A percentile compares a stretch with the other conserved stretches of the same genome.
These are phyloP conservation scores for Sphaerulina vaccinii DNA, from an alignment of 2,329 filamentous ascomycete genomes.

Conservation along the genomic window DNA sequence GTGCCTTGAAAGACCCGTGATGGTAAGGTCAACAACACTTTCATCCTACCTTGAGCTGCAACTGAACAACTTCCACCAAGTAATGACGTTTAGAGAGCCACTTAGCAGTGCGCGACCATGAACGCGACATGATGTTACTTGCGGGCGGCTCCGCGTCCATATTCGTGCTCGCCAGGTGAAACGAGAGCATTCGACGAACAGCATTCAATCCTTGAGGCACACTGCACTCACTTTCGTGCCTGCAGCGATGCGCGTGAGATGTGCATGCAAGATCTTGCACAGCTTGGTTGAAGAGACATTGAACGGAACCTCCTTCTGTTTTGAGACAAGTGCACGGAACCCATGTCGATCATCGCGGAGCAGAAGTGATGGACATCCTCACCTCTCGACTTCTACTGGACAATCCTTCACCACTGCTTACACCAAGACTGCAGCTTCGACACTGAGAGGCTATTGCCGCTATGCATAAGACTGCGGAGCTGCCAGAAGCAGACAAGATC, in stretches of 20 bases:
- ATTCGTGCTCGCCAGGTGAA: conserved; percentile 16
- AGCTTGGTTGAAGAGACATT: background rate
- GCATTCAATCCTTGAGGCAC: conserved; percentile 8
- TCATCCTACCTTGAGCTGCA: conserved; percentile 9
- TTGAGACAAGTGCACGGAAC: background rate
- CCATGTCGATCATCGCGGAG: conserved; percentile 5
- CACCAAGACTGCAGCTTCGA: background rate
- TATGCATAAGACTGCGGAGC: background rate
- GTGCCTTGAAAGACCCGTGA: background rate
- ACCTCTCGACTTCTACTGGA: background rate
- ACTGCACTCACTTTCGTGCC: conserved; percentile 5
- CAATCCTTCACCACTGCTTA: background rate
- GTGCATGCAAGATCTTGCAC: background rate
- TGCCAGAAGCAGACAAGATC: background rate
- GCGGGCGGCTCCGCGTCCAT: conserved; percentile 16
- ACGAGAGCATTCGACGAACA: conserved; percentile 17
- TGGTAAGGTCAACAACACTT: background rate
- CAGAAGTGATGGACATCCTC: background rate
- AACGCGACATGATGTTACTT: background rate
- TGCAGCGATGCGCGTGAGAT: background rate
- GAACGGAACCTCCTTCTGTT: conserved; percentile 1
- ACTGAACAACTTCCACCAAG: background rate
- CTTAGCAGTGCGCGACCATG: background rate
- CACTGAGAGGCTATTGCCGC: too few relatives aligned
- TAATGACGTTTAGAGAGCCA: conserved; percentile 11